A percentile compares a stretch with the other conserved stretches of the same genome.
phyloP scores from a whole-genome alignment of 257 asterid species.

The Ligustrum vulgare region DNA sequence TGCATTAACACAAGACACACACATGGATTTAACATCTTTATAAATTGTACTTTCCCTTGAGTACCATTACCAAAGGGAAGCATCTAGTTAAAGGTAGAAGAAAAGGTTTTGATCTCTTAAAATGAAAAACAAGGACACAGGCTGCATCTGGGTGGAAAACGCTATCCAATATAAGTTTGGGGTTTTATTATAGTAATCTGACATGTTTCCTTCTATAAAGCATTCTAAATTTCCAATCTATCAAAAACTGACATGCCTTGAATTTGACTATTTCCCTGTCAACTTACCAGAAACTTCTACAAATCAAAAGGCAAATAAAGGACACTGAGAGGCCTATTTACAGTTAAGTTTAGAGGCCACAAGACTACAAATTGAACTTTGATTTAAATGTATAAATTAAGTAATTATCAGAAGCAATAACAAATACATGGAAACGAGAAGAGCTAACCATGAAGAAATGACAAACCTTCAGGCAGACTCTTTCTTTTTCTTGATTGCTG shows the following conservation, averaged over 20 bases:
- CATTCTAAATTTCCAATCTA: not conserved
- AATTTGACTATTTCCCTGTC: not conserved
- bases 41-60: not conserved
- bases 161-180: not conserved
- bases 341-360: not conserved
- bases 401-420: not conserved
- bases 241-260: not conserved
- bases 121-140: not conserved
- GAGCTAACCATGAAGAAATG: not conserved
- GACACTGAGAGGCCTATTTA: slow-evolving; percentile 7
- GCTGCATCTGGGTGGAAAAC: slow-evolving; percentile 7
- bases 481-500: slow-evolving; percentile 44
- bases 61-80: not conserved
- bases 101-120: not conserved
- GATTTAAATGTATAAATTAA: not conserved
- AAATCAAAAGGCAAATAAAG: not conserved
- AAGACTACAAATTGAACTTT: slow-evolving; percentile 8
- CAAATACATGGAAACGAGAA: not conserved
- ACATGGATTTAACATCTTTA: not conserved
- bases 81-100: not conserved
- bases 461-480: slow-evolving; percentile 43
- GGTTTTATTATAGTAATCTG: not conserved
- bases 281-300: slow-evolving; percentile 1
- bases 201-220: not conserved
- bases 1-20: not conserved